Percentiles rank a stretch among this genome's conserved stretches.
Evolutionary conservation across 805 yeast genomes (phyloP).

Genomic region (Yarrowia osloensis): DNA sequence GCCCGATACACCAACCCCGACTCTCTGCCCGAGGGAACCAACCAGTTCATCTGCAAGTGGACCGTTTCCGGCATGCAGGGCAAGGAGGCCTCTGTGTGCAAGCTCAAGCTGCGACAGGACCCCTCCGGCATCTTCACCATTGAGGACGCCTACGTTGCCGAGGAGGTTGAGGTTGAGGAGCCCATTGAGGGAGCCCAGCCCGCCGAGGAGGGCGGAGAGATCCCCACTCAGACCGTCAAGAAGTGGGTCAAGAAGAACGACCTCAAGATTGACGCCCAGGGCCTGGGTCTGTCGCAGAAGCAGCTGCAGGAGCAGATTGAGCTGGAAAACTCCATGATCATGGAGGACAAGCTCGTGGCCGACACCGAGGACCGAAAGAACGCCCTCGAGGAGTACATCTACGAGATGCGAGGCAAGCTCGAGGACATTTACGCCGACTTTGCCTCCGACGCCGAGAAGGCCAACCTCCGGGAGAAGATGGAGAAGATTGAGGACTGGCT

Average conservation of each 20-base stretch:
- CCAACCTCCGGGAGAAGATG: constrained; percentile 69
- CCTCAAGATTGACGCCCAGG: constrained; percentile 59
- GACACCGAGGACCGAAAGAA: constrained; percentile 99
- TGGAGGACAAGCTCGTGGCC: constrained; percentile 93
- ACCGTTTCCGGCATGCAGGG: constrained; percentile 75
- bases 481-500: constrained; percentile 95
- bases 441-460: constrained; percentile 90
- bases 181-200: constrained; percentile 64
- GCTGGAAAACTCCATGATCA: constrained; percentile 78
- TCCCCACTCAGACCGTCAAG: constrained; percentile 85
- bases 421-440: constrained; percentile 87
- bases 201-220: constrained; percentile 55
- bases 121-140: constrained; percentile 94
- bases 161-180: constrained; percentile 87
- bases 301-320: constrained; percentile 68
- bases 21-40: constrained; percentile 69
- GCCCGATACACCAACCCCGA: constrained; percentile 81
- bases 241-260: constrained; percentile 90
- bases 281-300: constrained; percentile 59
- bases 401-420: constrained; percentile 94
- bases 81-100: constrained; percentile 72
- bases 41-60: constrained; percentile 76
- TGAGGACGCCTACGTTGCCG: constrained; percentile 92
- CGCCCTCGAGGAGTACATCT: constrained; percentile 97
- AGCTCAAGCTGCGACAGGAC: constrained; percentile 93